These are phyloP conservation scores for Arctium lappa DNA, from an alignment of 129 eudicot genomes.

Conservation along the genomic window DNA sequence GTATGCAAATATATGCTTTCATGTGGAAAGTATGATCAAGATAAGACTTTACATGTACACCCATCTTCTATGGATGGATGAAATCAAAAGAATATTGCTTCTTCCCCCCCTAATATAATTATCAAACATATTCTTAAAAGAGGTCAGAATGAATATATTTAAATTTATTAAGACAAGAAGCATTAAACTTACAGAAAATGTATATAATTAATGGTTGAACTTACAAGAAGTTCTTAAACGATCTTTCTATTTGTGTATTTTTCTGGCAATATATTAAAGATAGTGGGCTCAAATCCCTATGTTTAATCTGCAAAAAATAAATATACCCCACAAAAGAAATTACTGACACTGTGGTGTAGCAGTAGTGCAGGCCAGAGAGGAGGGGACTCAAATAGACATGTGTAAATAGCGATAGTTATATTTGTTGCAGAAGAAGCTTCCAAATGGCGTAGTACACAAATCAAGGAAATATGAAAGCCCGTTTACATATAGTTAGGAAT, in stretches of 20 bases:
- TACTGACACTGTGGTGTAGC: conserved; percentile 35
- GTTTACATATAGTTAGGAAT: conserved; percentile 43
- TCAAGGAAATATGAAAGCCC: conserved; percentile 27
- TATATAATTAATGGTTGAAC: no score
- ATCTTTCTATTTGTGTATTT: neutral
- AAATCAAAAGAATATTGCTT: conserved; percentile 1
- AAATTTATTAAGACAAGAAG: neutral
- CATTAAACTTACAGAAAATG: neutral
- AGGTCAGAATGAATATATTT: neutral
- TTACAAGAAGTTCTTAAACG: neutral
- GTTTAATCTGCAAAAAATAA: conserved; percentile 7
- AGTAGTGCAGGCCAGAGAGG: conserved; percentile 31
- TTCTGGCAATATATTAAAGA: neutral
- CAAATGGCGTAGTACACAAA: conserved; percentile 26
- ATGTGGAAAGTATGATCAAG: conserved; percentile 23
- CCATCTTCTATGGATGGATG: conserved; percentile 2
- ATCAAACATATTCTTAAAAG: neutral
- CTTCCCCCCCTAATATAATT: neutral
- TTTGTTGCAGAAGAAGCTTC: conserved; percentile 53
- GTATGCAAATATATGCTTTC: conserved; percentile 2
- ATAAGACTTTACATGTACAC: conserved; percentile 17
- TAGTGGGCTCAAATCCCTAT: conserved; percentile 33
- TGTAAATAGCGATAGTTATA: conserved; percentile 29
- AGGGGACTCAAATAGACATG: neutral
- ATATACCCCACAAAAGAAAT: conserved; percentile 35